Evolutionary conservation across 805 yeast species (phyloP), one percentile per base, ranked within the genome.

Genomic region (Nakazawaea sp.): DNA sequence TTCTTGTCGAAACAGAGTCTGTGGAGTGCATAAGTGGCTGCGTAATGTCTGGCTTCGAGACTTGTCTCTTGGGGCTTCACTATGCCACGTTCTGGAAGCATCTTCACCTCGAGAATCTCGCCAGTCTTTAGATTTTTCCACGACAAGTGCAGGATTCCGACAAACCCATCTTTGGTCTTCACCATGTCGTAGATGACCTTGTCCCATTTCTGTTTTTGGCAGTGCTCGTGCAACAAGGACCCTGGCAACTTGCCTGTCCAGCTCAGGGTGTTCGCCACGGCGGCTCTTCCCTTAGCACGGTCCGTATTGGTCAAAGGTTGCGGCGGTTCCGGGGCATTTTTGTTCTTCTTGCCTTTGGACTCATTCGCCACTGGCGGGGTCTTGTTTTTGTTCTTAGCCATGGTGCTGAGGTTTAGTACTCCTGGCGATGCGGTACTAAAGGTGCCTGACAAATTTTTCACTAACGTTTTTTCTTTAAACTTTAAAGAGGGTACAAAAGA

Each of bases 171-270:
- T 32, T 48, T 51, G 28, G 44, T 33, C 5, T 45, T 42, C 30
- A 61, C 69, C 83, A 81, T 79, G 33, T 84, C 89, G 47, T 86
- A 85, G 17, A 72, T 78, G 3, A 86, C 94, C 46, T 80, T 81
- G 41, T 79, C 81, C 98, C 98, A 90, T 58, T 87, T 86, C 42
- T 73, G 77, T 53, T 81, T 83, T 55, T 86, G 96, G 44, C 92
- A 83, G 45, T 78, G 81, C 51, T 90, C 98, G 50, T 86, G 86
- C 4, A 90, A 68, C 13, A 90, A 58, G 0, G 92, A 78, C 2
- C 84, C 87, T 0, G 98, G 97, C 12, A 90, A 64, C 50, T 90
- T 90, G 1, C 98, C 98, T 0, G 96, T 88, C 96, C 96, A 88
- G 20, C 90, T 86, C 31, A 78, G 62, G 26, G 81, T 72, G 12